These are phyloP conservation scores for Ogataea paradorogensis DNA, from an alignment of 805 yeast genomes.

Conservation along the genomic window DNA sequence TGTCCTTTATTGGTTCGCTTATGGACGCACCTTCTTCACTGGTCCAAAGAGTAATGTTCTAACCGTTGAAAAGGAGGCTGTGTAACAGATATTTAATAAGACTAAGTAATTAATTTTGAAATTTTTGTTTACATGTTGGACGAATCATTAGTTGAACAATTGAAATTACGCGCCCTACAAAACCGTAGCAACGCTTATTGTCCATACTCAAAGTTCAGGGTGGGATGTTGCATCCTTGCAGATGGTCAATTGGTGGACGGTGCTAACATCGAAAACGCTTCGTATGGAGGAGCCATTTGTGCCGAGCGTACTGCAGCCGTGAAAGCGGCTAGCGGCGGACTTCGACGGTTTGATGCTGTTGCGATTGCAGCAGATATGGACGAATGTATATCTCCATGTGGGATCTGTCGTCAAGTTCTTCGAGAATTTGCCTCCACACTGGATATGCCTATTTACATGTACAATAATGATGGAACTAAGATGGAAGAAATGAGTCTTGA, in stretches of 20 bases:
- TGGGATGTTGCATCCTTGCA: constrained; percentile 70
- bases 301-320: constrained; percentile 71
- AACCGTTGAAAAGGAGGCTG: not conserved
- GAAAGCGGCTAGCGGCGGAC: constrained; percentile 48
- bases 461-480: constrained; percentile 48
- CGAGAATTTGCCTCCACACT: constrained; percentile 65
- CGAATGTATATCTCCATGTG: constrained; percentile 78
- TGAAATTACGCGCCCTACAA: constrained; percentile 20
- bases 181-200: constrained; percentile 47
- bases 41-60: constrained; percentile 55
- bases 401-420: constrained; percentile 87
- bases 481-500: constrained; percentile 46
- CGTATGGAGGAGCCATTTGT: constrained; percentile 75
- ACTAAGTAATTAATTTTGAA: not conserved
- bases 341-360: constrained; percentile 49
- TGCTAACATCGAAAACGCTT: constrained; percentile 91
- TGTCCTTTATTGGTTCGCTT: constrained; percentile 46
- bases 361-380: constrained; percentile 65
- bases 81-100: constrained; percentile 2
- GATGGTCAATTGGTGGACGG: constrained; percentile 56
- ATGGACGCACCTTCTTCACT: constrained; percentile 56
- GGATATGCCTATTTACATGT: constrained; percentile 63
- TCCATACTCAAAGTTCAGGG: constrained; percentile 76
- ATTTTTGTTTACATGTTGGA: constrained; percentile 4
- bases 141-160: constrained; percentile 9